Conservation (phyloP, 345 rosid genomes). For the Rhizophora mangle region DNA sequence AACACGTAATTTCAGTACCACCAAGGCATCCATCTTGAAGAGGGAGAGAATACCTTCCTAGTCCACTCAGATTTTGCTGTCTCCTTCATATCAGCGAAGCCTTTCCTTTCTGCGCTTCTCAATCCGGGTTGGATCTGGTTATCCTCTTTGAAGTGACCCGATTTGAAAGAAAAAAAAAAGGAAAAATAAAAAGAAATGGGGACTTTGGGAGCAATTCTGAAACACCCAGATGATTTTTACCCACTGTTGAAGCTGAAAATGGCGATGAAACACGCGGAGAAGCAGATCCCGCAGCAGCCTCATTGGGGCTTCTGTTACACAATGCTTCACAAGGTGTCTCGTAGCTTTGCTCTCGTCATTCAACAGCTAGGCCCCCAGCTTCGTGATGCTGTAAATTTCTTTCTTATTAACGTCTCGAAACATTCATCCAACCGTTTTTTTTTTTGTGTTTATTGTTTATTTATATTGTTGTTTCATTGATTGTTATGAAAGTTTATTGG, state of each 20-base stretch:
- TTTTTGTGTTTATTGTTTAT: neutral
- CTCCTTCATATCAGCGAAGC: too few relatives aligned
- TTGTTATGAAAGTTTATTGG: neutral
- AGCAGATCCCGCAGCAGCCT: slow-evolving; percentile 87
- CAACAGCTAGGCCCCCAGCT: slow-evolving; percentile 83
- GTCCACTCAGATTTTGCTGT: too few relatives aligned
- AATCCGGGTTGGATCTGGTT: too few relatives aligned
- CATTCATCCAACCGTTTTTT: too few relatives aligned
- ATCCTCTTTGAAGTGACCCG: neutral
- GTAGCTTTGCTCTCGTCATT: slow-evolving; percentile 82
- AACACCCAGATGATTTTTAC: slow-evolving; percentile 79
- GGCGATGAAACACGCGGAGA: slow-evolving; percentile 68
- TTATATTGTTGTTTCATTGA: neutral
- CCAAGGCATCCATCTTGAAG: too few relatives aligned
- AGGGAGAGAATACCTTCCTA: too few relatives aligned
- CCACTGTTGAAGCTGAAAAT: slow-evolving; percentile 80
- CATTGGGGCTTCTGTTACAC: slow-evolving; percentile 92
- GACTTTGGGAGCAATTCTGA: slow-evolving; percentile 62
- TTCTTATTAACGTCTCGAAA: too few relatives aligned
- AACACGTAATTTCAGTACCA: too few relatives aligned
- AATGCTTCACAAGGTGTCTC: slow-evolving; percentile 90
- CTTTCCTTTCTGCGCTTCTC: too few relatives aligned
- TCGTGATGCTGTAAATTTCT: slow-evolving; percentile 68
- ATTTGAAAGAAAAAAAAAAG: neutral
- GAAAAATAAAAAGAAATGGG: slow-evolving; percentile 41